Percentiles rank a stretch among this genome's conserved stretches.
phyloP scores from a whole-genome alignment of 768 basidiomycete genomes.

The Mycena pura region DNA sequence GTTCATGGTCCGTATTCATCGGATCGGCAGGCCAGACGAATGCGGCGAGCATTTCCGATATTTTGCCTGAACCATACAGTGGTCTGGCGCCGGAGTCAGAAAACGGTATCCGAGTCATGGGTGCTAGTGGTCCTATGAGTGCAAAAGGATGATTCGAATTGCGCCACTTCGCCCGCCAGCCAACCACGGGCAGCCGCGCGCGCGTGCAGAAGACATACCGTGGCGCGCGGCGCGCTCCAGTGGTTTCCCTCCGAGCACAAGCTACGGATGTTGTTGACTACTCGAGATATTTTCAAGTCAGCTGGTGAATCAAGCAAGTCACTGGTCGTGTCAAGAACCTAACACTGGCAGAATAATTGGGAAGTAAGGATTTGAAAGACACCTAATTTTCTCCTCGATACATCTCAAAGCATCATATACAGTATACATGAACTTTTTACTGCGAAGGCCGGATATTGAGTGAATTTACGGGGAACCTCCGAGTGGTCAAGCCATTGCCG shows the following conservation, averaged over 20 bases:
- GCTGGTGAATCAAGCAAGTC: too few relatives aligned
- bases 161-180: conserved; percentile 1
- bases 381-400: not conserved
- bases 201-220: too few relatives aligned
- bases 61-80: too few relatives aligned
- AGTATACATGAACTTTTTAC: not conserved
- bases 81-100: not conserved
- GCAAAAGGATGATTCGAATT: not conserved
- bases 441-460: conserved; percentile 5
- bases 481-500: not conserved
- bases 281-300: too few relatives aligned
- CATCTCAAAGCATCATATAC: not conserved
- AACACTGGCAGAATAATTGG: too few relatives aligned
- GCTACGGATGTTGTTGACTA: too few relatives aligned
- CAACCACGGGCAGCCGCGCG: too few relatives aligned
- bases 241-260: too few relatives aligned
- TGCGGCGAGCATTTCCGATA: too few relatives aligned
- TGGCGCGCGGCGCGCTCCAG: too few relatives aligned
- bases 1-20: not conserved
- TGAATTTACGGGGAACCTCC: conserved; percentile 9
- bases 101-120: not conserved
- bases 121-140: not conserved
- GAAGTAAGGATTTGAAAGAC: not conserved
- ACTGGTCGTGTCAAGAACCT: too few relatives aligned
- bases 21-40: too few relatives aligned